Evolutionary conservation across 2,329 filamentous ascomycete species (phyloP), one percentile per base, ranked within the genome.

Genomic region (Colletotrichum caudatum): DNA sequence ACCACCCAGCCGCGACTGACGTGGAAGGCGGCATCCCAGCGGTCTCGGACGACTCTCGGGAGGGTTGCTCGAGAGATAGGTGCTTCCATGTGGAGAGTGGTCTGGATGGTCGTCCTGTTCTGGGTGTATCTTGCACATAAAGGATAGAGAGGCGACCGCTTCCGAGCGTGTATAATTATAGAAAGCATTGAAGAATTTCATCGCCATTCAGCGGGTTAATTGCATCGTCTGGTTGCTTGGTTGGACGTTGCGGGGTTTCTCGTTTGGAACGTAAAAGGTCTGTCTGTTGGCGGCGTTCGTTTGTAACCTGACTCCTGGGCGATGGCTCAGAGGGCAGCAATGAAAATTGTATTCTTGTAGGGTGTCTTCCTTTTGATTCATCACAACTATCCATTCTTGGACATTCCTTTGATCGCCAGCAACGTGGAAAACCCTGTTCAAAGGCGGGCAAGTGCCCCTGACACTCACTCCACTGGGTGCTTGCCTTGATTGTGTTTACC

Each of bases 111-210:
- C 26, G 79, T 91, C 56, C 74, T 83, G 18, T 90, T 90, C 79
- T 96, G 93, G 85, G 84, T 84, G 39, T 93, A 90, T 82, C 81
- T 95, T 75, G 84, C 91, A 68, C 89, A 87, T 82, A 86, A 85
- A 77, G 91, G 91, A 74, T 93, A 78, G 80, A 74, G 39, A 20
- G 58, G 62, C 23, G 16, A 33, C 11, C 33, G 18, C 23, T 50
- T n/a, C 39, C 11, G 5, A 66, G 46, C 57, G 29, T 72, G 61
- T 62, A 71, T 62, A 65, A 62, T 62, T 41, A 72, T 48, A 23
- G 53, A 37, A 37, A 11, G 26, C 35, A 33, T 51, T 2, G 20
- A 33, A 14, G 18, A 41, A n/a, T 26, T 41, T 66, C 23, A 50
- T 51, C 16, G 53, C 41, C 56, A 71, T 70, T 14, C 56, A 71